Evolutionary conservation across 257 asterid species (phyloP), one percentile per base, ranked within the genome.

Genomic region (Agastache rugosa): DNA sequence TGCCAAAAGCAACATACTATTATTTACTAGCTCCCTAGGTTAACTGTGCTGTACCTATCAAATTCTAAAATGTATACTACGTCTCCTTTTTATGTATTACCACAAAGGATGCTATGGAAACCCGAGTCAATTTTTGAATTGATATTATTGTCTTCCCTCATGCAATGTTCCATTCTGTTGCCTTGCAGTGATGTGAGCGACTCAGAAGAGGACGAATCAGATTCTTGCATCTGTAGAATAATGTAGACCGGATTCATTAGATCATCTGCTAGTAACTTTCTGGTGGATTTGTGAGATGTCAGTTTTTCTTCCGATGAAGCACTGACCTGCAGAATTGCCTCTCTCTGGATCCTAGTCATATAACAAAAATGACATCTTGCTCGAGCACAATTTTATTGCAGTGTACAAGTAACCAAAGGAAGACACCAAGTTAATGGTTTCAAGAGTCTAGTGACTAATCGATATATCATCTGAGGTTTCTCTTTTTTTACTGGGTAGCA

Each of bases 151-250:
- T 64, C 48, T 3, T 54, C 47, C 31, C 41, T 47, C 41, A 19
- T 25, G 17, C 8, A 27, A 17, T 15, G 17, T 53, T 27, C 69
- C 41, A 11, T 34, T 15, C 17, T 56, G 48, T 56, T 20, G 2
- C 23, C 44, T 39, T 72, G 78, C 75, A 78, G 82, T 61, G 82
- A 78, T 25, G 71, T 34, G 74, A 89, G 97, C 39, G 97, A 89
- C 72, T 85, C 92, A 14, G 97, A 89, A 10, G 92, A 86, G 1
- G 97, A 91, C 7, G 94, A 87, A 3, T 86, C 94, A 35, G 97
- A 89, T 77, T 68, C 84, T 74, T 91, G 97, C 87, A 81, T 86
- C 68, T 91, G 97, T 81, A 86, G 77, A 74, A 75, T 91, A 81
- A 91, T 91, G 97, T 91, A 89, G 87, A 64, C 77, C 75, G 68